Evolutionary conservation across 78 protist genomes (phyloP), one percentile per base, ranked within the genome.

Genomic region (Polysphondylium violaceum): DNA sequence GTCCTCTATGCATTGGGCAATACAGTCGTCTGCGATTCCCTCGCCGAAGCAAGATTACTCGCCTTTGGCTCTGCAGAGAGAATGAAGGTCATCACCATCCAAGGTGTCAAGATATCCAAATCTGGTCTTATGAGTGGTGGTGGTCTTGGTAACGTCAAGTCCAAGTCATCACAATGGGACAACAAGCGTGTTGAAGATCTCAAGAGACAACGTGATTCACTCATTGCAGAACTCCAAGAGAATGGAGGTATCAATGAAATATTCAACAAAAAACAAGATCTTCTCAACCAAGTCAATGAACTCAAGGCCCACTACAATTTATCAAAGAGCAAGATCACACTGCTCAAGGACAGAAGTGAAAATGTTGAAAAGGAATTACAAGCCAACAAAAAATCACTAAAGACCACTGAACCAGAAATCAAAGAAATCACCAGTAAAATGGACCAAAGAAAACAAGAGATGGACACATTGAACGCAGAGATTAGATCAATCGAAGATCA

Each of bases 41-140:
- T 95, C 25, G 69, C 75, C 1, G 98, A 97, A 36, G 99, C 99
- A 0, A 65, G 81, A 0, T 3, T 27, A 23, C 36, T 97, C 29
- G 91, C 93, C 3, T 98, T 81, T 55, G 85, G 72, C 21, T 86
- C 19, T 2, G 31, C 21, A 16, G 35, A 50, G 1, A 8, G 85
- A 9, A 3, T 50, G n/a, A 61, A 44, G 21, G 93, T 93, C 0
- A 97, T 98, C 35, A 95, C 99, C 11, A 27, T 96, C 14, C 97
- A 97, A 7, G 99, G 99, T 25, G 77, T 97, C 19, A 50, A 94
- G 43, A 95, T 98, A 44, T 65, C 81, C 43, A 98, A 97, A 75
- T 29, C 75, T 23, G 99, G 99, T 55, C 17, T 95, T 40, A 97
- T 98, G 88, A 81, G 98, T 31, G 99, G 99, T 60, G 78, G 78